Evolutionary conservation across 2,329 filamentous ascomycete genomes (phyloP).

Genomic region (Diaporthe destruens): DNA sequence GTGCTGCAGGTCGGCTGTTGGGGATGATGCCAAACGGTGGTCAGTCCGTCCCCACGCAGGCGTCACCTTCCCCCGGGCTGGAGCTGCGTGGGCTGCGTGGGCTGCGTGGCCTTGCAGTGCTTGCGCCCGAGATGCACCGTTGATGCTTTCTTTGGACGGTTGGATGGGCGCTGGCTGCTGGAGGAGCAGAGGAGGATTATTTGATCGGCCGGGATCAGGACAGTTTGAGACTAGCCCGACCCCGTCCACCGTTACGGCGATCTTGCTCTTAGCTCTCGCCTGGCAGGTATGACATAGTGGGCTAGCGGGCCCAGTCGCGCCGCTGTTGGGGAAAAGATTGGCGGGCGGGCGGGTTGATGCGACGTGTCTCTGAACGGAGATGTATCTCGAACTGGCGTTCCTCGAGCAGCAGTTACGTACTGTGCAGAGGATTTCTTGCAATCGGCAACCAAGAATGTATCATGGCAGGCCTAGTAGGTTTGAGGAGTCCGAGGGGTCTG

Average conservation of each 20-base stretch:
- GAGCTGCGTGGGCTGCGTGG: slow-evolving; percentile 11
- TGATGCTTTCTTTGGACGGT: neutral
- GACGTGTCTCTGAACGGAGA: slow-evolving; percentile 30
- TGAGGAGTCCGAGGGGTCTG: slow-evolving; percentile 29
- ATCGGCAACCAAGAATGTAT: slow-evolving; percentile 30
- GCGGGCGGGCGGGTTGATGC: slow-evolving; percentile 20
- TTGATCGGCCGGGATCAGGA: slow-evolving; percentile 19
- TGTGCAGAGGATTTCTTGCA: slow-evolving; percentile 1
- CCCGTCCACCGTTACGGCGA: slow-evolving; percentile 23
- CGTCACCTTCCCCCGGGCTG: slow-evolving; percentile 1
- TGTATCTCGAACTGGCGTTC: slow-evolving; percentile 31
- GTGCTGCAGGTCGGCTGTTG: slow-evolving; percentile 35
- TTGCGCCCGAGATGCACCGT: slow-evolving; percentile 19
- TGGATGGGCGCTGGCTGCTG: neutral
- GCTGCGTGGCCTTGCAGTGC: neutral
- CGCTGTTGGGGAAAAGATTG: slow-evolving; percentile 19
- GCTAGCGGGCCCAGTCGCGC: neutral
- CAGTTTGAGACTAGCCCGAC: slow-evolving; percentile 6
- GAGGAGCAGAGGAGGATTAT: slow-evolving; percentile 7
- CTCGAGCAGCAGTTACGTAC: slow-evolving; percentile 23
- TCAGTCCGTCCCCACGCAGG: slow-evolving; percentile 9
- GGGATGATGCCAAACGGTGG: neutral
- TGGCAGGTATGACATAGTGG: slow-evolving; percentile 39
- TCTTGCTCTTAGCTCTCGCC: slow-evolving; percentile 27
- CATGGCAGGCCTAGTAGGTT: slow-evolving; percentile 30